Percentiles rank a stretch among this genome's conserved stretches.
Conservation (phyloP, 1,284 basidiomycete genomes). For the Inonotus obliquus region DNA sequence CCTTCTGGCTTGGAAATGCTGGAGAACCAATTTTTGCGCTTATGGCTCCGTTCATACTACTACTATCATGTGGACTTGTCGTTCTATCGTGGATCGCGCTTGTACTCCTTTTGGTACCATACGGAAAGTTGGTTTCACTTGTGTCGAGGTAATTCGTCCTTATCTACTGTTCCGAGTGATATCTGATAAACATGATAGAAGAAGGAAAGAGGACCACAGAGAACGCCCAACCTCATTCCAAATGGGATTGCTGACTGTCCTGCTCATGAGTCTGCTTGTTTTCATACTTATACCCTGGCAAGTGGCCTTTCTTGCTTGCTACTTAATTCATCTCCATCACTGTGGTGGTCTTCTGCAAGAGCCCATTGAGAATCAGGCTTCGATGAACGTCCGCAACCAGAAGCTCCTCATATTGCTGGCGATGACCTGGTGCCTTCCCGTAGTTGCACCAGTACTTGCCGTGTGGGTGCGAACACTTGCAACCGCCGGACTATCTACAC, state of each 20-base stretch:
- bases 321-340: conserved; percentile 68
- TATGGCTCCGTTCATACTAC: conserved; percentile 52
- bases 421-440: conserved; percentile 82
- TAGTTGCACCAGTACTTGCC: conserved; percentile 73
- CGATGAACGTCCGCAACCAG: conserved; percentile 39
- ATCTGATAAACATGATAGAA: conserved; percentile 1
- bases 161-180: neutral
- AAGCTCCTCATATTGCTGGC: conserved; percentile 64
- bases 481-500: conserved; percentile 68
- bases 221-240: conserved; percentile 35
- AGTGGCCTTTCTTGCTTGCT: conserved; percentile 81
- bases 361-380: conserved; percentile 11
- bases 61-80: conserved; percentile 57
- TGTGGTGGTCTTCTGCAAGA: conserved; percentile 36
- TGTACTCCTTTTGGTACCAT: conserved; percentile 36
- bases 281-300: conserved; percentile 84
- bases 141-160: conserved; percentile 17
- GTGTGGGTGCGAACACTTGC: conserved; percentile 87
- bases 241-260: conserved; percentile 54
- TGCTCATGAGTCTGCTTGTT: conserved; percentile 59
- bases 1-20: conserved; percentile 53
- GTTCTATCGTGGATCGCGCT: conserved; percentile 54
- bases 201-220: conserved; percentile 27
- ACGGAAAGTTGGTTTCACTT: conserved; percentile 32
- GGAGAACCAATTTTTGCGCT: conserved; percentile 45